Conservation (phyloP, 164 flowering plant genomes). For the Magnolia officinalis region DNA sequence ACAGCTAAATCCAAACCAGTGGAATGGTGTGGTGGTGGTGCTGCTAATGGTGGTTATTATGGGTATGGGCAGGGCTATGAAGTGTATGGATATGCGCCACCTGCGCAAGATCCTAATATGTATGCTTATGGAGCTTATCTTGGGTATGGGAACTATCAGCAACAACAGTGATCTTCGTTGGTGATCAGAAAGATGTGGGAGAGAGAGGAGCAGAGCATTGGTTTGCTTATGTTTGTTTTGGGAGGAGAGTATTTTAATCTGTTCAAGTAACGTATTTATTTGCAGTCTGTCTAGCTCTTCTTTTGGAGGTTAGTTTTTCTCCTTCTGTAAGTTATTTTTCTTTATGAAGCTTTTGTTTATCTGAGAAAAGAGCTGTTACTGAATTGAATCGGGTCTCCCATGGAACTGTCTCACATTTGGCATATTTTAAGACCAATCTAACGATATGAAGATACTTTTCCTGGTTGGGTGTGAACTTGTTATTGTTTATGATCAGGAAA, state of each 20-base stretch:
- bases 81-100: constrained; percentile 59
- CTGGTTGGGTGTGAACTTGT: too few relatives aligned
- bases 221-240: not conserved
- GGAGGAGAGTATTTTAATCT: not conserved
- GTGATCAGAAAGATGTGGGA: not conserved
- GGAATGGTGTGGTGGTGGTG: constrained; percentile 29
- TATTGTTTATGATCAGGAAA: too few relatives aligned
- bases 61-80: constrained; percentile 65
- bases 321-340: not conserved
- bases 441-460: too few relatives aligned
- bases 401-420: too few relatives aligned
- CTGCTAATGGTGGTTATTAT: constrained; percentile 26
- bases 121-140: constrained; percentile 55
- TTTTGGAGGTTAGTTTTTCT: not conserved
- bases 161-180: too few relatives aligned
- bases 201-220: not conserved
- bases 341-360: not conserved
- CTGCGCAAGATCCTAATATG: constrained; percentile 73
- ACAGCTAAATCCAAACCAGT: constrained; percentile 60
- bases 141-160: constrained; percentile 60
- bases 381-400: too few relatives aligned
- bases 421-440: too few relatives aligned
- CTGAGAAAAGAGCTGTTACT: not conserved
- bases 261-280: not conserved
- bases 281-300: not conserved